phyloP scores from a whole-genome alignment of 75 land plant species.

The Isoetes taiwanensis region DNA sequence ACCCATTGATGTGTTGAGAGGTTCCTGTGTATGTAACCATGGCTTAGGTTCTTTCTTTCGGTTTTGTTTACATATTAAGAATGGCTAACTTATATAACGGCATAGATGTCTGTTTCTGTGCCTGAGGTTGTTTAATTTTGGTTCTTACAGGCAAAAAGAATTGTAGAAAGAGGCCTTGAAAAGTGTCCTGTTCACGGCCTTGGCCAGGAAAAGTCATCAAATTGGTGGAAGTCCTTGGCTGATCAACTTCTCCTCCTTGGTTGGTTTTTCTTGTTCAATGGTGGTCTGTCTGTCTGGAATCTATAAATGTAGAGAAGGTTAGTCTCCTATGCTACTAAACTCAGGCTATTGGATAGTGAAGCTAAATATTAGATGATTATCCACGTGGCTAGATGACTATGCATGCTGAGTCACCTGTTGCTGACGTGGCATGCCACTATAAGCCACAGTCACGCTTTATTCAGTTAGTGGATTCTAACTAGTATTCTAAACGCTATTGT shows the following conservation, averaged over 20 bases:
- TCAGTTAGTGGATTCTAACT: too few relatives aligned
- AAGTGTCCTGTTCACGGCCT: conserved; percentile 62
- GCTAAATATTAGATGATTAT: too few relatives aligned
- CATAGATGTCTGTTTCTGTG: background rate
- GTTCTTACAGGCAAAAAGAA: conserved; percentile 43
- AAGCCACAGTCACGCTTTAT: too few relatives aligned
- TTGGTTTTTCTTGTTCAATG: conserved; percentile 8
- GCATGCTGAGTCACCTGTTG: too few relatives aligned
- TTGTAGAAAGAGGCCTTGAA: conserved; percentile 50
- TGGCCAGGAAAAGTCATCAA: conserved; percentile 43
- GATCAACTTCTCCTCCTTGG: conserved; percentile 50
- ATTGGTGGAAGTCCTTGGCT: conserved; percentile 77
- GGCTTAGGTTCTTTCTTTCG: background rate
- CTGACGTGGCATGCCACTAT: too few relatives aligned
- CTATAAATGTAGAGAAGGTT: background rate
- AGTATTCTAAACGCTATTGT: too few relatives aligned
- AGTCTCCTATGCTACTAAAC: too few relatives aligned
- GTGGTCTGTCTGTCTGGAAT: too few relatives aligned
- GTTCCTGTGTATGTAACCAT: conserved; percentile 49
- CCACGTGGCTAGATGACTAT: too few relatives aligned
- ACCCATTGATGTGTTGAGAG: conserved; percentile 75
- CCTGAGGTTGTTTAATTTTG: background rate
- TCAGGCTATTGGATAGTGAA: too few relatives aligned
- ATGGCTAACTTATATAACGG: background rate
- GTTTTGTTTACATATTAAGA: background rate